Percentiles rank a stretch among this genome's conserved stretches.
Evolutionary conservation across 179 eudicot genomes (phyloP).

Genomic region (Spinacia oleracea): DNA sequence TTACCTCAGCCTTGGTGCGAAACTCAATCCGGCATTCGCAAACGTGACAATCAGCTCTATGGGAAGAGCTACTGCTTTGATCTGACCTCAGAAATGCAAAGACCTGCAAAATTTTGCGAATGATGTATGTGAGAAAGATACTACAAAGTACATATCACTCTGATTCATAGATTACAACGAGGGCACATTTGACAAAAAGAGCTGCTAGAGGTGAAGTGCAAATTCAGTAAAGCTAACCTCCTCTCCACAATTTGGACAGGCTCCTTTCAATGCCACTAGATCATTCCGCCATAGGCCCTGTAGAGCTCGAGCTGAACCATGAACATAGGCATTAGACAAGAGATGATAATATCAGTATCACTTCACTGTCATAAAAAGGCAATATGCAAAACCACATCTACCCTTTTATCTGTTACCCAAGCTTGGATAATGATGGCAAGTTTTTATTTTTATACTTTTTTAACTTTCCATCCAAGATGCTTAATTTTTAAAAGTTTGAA

Average conservation of each 20-base stretch:
- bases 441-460: not conserved
- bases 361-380: not conserved
- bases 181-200: not conserved
- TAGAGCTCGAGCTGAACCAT: slow-evolving; percentile 66
- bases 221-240: slow-evolving; percentile 55
- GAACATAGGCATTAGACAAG: slow-evolving; percentile 12
- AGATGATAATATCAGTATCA: not conserved
- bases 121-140: not conserved
- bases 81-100: slow-evolving; percentile 83
- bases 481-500: not conserved
- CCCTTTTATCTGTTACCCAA: not conserved
- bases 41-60: slow-evolving; percentile 81
- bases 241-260: slow-evolving; percentile 95
- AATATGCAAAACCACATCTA: not conserved
- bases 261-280: slow-evolving; percentile 84
- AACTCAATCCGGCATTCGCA: slow-evolving; percentile 82
- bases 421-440: not conserved
- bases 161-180: not conserved
- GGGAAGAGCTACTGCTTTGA: slow-evolving; percentile 56
- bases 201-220: not conserved
- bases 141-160: not conserved
- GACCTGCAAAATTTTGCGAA: slow-evolving; percentile 52
- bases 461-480: not conserved
- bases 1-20: slow-evolving; percentile 87
- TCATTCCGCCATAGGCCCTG: slow-evolving; percentile 78